phyloP scores from a whole-genome alignment of 2,329 filamentous ascomycete genomes.

The Colletotrichum theobromicola region DNA sequence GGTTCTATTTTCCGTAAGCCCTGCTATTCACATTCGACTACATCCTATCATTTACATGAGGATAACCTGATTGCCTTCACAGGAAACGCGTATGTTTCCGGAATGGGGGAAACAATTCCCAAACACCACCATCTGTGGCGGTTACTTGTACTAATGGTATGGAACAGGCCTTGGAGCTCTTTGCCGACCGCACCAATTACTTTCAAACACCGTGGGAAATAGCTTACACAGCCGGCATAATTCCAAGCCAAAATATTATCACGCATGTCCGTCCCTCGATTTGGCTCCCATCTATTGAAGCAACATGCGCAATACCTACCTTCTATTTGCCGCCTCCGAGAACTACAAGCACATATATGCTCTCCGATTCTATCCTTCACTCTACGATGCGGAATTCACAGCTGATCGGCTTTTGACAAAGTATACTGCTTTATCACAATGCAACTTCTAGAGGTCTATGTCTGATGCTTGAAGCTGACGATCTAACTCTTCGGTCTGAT shows the following conservation, averaged over 20 bases:
- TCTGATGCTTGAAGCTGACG: neutral
- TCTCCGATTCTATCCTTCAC: no score
- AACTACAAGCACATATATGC: neutral
- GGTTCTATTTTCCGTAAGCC: neutral
- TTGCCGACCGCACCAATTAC: neutral
- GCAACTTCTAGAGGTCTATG: neutral
- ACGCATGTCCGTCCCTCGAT: neutral
- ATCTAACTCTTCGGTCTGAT: neutral
- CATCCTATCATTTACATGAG: rapidly evolving
- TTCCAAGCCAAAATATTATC: neutral
- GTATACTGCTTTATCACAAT: rapidly evolving
- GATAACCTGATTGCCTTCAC: rapidly evolving
- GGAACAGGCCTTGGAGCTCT: neutral
- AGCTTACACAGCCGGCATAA: neutral
- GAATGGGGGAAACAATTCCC: neutral
- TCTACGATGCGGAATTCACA: no score
- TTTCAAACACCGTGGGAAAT: neutral
- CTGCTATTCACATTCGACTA: neutral
- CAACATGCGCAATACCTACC: neutral
- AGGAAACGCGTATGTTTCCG: neutral
- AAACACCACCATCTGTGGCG: rapidly evolving
- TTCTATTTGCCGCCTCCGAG: neutral
- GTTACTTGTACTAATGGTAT: neutral
- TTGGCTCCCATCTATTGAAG: neutral
- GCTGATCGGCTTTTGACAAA: neutral